Conservation (phyloP, 2,329 filamentous ascomycete species). For the Pseudogymnoascus sp. region DNA sequence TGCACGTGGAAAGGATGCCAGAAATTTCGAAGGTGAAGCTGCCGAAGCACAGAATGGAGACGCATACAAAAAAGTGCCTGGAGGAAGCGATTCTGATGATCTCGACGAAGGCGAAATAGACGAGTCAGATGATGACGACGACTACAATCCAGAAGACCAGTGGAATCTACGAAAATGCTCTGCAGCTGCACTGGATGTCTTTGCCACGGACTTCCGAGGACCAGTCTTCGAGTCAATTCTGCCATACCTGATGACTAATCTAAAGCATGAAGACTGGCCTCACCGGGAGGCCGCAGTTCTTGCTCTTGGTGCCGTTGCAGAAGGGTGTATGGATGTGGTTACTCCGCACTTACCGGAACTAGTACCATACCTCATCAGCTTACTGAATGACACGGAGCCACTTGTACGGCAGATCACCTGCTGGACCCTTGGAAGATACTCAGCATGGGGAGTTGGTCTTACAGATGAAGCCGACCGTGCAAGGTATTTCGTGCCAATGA, state of each 20-base stretch:
- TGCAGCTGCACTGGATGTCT: constrained; percentile 87
- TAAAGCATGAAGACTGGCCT: constrained; percentile 84
- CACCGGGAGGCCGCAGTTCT: constrained; percentile 91
- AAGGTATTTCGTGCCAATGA: constrained; percentile 86
- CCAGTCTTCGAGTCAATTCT: constrained; percentile 87
- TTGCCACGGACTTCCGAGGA: constrained; percentile 82
- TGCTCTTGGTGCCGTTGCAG: constrained; percentile 87
- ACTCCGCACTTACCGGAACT: constrained; percentile 85
- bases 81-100: constrained; percentile 59
- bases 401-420: constrained; percentile 95
- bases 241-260: constrained; percentile 84
- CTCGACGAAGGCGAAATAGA: constrained; percentile 85
- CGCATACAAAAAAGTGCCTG: constrained; percentile 44
- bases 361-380: constrained; percentile 80
- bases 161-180: constrained; percentile 98
- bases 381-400: constrained; percentile 78
- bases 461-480: constrained; percentile 59
- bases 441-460: constrained; percentile 80
- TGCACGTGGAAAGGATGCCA: constrained; percentile 58
- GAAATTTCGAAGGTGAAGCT: constrained; percentile 42
- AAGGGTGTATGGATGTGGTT: constrained; percentile 87
- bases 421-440: constrained; percentile 93
- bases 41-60: constrained; percentile 48
- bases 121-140: constrained; percentile 67
- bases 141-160: constrained; percentile 76